These are phyloP conservation scores for Mallotus nudiflorus DNA, from an alignment of 345 rosid species.

Conservation along the genomic window DNA sequence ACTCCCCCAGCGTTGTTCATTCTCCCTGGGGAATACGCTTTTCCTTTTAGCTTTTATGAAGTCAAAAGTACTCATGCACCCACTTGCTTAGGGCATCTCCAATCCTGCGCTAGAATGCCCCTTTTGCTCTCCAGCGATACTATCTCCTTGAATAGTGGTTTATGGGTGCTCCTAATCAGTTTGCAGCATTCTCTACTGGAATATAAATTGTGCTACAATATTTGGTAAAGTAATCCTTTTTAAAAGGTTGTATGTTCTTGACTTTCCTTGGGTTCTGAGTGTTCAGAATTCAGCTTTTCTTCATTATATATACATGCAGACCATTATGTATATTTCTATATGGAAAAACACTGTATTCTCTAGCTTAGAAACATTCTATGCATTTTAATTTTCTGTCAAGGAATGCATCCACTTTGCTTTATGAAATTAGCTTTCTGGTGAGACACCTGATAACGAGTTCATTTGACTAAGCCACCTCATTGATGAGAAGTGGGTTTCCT, in stretches of 20 bases:
- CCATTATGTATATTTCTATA: neutral
- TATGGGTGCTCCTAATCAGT: neutral
- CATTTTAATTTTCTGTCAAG: neutral
- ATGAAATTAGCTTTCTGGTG: neutral
- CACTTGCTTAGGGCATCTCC: constrained; percentile 1
- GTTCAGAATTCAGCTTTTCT: neutral
- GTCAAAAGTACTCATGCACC: neutral
- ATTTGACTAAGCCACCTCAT: neutral
- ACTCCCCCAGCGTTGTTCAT: neutral
- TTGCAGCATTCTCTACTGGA: neutral
- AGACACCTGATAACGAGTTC: neutral
- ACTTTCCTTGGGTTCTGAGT: neutral
- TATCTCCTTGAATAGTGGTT: neutral
- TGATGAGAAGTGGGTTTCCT: neutral
- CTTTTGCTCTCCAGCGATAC: too few species aligned
- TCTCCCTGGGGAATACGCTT: neutral
- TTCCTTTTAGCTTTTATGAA: neutral
- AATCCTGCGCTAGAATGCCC: too few species aligned
- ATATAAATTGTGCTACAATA: neutral
- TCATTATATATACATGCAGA: neutral
- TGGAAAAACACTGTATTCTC: neutral
- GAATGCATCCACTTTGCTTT: neutral
- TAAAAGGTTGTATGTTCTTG: neutral
- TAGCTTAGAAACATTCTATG: neutral
- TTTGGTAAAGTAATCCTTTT: neutral